Evolutionary conservation across 768 basidiomycete genomes (phyloP).

Genomic region (Chlorophyllum brunneum): DNA sequence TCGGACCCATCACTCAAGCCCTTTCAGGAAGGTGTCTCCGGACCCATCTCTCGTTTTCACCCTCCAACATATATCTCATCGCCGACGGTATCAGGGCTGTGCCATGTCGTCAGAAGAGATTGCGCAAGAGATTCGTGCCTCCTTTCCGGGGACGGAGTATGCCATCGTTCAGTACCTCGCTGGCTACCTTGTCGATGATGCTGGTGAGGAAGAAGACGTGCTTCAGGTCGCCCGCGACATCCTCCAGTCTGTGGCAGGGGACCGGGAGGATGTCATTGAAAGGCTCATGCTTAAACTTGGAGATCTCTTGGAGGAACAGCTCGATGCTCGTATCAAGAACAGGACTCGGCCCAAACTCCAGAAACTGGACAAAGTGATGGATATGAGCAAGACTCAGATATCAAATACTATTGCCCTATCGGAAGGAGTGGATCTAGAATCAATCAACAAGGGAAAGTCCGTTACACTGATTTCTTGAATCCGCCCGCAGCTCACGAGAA

Average conservation of each 20-base stretch:
- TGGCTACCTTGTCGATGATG: constrained; percentile 87
- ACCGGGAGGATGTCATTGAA: constrained; percentile 53
- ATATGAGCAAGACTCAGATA: constrained; percentile 80
- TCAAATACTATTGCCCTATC: constrained; percentile 76
- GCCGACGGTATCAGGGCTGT: constrained; percentile 1
- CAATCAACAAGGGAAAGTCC: constrained; percentile 93
- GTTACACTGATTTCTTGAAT: constrained; percentile 15
- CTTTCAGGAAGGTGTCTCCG: no score
- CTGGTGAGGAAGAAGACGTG: constrained; percentile 84
- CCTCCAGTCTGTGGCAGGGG: constrained; percentile 72
- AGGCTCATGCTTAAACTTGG: constrained; percentile 64
- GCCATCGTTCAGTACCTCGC: constrained; percentile 82
- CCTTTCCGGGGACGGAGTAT: constrained; percentile 77
- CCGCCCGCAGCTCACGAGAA: constrained; percentile 13
- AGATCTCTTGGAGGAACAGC: constrained; percentile 61
- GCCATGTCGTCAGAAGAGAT: constrained; percentile 71
- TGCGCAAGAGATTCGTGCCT: constrained; percentile 70
- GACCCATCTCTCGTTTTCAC: neutral
- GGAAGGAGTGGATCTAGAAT: constrained; percentile 86
- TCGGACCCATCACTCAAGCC: neutral
- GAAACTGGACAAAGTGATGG: constrained; percentile 83
- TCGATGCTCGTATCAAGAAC: constrained; percentile 53
- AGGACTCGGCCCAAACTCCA: constrained; percentile 62
- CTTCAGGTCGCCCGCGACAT: constrained; percentile 72
- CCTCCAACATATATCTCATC: constrained; percentile 8